phyloP scores from a whole-genome alignment of 225 moss, liverwort and hornwort genomes.

The Takakia lepidozioides region DNA sequence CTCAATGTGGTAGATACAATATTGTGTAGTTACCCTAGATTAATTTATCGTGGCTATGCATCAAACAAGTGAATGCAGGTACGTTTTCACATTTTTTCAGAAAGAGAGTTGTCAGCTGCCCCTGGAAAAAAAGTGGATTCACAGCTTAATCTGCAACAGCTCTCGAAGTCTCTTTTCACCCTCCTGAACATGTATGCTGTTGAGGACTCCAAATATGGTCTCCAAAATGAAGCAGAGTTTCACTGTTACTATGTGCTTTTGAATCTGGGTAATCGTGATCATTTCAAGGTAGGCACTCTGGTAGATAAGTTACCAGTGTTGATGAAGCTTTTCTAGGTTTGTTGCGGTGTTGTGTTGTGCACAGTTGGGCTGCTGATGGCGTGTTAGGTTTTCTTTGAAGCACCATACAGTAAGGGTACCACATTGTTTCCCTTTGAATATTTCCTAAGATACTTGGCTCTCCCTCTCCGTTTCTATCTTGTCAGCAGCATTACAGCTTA shows the following conservation, averaged over 20 bases:
- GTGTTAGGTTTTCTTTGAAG: too few relatives aligned
- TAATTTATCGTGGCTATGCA: too few relatives aligned
- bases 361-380: too few relatives aligned
- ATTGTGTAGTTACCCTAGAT: not conserved
- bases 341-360: too few relatives aligned
- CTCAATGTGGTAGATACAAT: too few relatives aligned
- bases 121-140: constrained; percentile 61
- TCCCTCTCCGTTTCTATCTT: not conserved
- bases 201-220: constrained; percentile 40
- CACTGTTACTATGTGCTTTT: constrained; percentile 77
- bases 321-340: too few relatives aligned
- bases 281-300: constrained; percentile 42
- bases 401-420: too few relatives aligned
- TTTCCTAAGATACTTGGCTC: not conserved
- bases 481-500: not conserved
- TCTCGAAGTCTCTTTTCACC: constrained; percentile 72
- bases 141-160: constrained; percentile 88
- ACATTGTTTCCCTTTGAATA: not conserved
- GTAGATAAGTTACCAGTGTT: too few relatives aligned
- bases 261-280: constrained; percentile 70
- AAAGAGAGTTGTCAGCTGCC: constrained; percentile 62
- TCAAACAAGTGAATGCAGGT: constrained; percentile 31
- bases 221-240: constrained; percentile 76
- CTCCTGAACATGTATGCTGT: constrained; percentile 70
- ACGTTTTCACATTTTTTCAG: constrained; percentile 88